Evolutionary conservation across 2,329 filamentous ascomycete genomes (phyloP).

Genomic region (Trichoderma atrobrunneum): DNA sequence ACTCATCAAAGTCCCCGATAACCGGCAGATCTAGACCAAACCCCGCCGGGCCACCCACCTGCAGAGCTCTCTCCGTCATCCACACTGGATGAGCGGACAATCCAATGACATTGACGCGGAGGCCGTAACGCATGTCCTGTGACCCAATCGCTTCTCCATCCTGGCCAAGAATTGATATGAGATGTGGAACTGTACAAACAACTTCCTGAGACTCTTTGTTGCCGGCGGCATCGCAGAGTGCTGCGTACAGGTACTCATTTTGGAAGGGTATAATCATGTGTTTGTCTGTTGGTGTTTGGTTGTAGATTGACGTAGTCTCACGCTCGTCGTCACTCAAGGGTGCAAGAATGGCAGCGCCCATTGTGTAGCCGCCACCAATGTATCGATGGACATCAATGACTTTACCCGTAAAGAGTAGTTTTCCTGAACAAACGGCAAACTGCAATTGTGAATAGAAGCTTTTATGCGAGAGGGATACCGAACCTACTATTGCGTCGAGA

Average conservation of each 20-base stretch:
- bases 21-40: slow-evolving; percentile 34
- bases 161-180: slow-evolving; percentile 38
- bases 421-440: slow-evolving; percentile 35
- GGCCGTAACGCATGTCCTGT: slow-evolving; percentile 49
- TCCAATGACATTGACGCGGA: slow-evolving; percentile 49
- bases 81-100: slow-evolving; percentile 50
- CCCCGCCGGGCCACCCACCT: slow-evolving; percentile 34
- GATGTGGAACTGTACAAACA: slow-evolving; percentile 37
- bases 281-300: slow-evolving; percentile 19
- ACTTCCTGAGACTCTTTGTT: slow-evolving; percentile 31
- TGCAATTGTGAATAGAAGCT: not conserved
- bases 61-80: slow-evolving; percentile 39
- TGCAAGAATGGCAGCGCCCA: slow-evolving; percentile 37
- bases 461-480: not conserved
- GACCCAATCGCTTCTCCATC: slow-evolving; percentile 51
- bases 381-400: slow-evolving; percentile 38
- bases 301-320: slow-evolving; percentile 22
- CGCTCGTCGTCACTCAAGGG: slow-evolving; percentile 34
- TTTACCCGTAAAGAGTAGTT: slow-evolving; percentile 39
- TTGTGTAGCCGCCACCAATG: slow-evolving; percentile 40
- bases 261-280: slow-evolving; percentile 42
- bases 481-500: slow-evolving; percentile 30
- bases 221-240: slow-evolving; percentile 31
- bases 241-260: slow-evolving; percentile 42
- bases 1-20: slow-evolving; percentile 31